Evolutionary conservation across 371 early-diverging fungal species (phyloP).

Genomic region (Haplosporangium sp.): DNA sequence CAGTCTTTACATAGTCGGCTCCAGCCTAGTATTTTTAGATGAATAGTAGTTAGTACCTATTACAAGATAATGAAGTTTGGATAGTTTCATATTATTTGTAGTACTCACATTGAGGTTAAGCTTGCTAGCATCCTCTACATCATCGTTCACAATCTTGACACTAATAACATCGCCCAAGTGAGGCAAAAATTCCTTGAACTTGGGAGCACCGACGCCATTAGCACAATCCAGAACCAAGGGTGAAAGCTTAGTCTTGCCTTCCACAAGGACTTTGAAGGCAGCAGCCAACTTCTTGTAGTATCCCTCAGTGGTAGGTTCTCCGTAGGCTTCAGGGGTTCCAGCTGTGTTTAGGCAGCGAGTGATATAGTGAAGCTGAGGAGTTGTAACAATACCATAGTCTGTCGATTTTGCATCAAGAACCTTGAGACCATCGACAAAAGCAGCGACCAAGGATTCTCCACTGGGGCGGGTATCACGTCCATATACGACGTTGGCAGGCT

Average conservation of each 20-base stretch:
- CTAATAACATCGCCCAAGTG: conserved; percentile 75
- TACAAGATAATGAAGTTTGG: too few species aligned
- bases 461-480: conserved; percentile 97
- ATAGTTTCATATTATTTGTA: not conserved
- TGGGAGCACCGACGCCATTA: conserved; percentile 98
- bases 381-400: conserved; percentile 94
- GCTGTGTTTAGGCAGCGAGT: conserved; percentile 91
- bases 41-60: not conserved
- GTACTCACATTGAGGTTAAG: conserved; percentile 85
- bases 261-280: conserved; percentile 88
- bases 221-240: conserved; percentile 91
- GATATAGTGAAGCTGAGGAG: conserved; percentile 98
- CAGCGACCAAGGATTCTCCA: conserved; percentile 84
- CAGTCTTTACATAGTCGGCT: conserved; percentile 97
- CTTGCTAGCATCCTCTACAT: conserved; percentile 73
- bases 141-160: conserved; percentile 80
- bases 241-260: conserved; percentile 75
- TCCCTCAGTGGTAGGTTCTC: conserved; percentile 92
- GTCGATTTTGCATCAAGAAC: conserved; percentile 75
- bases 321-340: conserved; percentile 84
- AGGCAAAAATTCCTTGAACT: conserved; percentile 80
- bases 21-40: conserved; percentile 77
- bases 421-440: conserved; percentile 85
- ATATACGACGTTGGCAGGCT: conserved; percentile 79
- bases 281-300: conserved; percentile 90